Evolutionary conservation across 768 basidiomycete species (phyloP).

Genomic region (Tylopilus sp.): DNA sequence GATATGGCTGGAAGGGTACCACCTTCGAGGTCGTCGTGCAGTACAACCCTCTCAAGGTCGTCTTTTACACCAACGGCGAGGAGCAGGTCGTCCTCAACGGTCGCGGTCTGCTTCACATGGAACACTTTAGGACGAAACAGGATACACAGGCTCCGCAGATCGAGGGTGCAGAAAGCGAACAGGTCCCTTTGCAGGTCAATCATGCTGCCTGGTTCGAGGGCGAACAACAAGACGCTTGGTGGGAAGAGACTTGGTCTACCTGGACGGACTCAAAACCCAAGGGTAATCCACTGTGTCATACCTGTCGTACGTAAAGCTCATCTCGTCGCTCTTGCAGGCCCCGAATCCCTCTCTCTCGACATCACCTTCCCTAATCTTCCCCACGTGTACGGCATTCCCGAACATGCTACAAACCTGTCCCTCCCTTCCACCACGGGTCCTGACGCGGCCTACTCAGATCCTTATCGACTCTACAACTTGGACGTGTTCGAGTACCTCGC

Average conservation of each 20-base stretch:
- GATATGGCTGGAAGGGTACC: conserved; percentile 62
- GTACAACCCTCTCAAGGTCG: conserved; percentile 74
- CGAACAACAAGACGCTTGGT: conserved; percentile 75
- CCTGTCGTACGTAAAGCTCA: neutral
- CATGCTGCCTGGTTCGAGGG: conserved; percentile 84
- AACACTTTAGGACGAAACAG: conserved; percentile 82
- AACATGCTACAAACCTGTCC: conserved; percentile 88
- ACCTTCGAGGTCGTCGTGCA: conserved; percentile 64
- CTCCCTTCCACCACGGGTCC: conserved; percentile 87
- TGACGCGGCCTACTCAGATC: conserved; percentile 74
- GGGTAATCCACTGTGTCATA: conserved; percentile 45
- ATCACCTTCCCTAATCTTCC: conserved; percentile 90
- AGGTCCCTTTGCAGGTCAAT: conserved; percentile 53
- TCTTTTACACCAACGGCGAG: conserved; percentile 67
- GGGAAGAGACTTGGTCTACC: conserved; percentile 83
- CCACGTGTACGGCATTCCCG: conserved; percentile 93
- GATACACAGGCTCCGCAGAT: conserved; percentile 40
- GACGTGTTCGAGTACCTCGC: conserved; percentile 97
- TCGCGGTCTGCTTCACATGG: conserved; percentile 91
- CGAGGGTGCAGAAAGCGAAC: conserved; percentile 41
- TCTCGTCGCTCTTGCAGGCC: conserved; percentile 55
- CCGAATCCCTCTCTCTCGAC: conserved; percentile 90
- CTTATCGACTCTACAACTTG: conserved; percentile 91
- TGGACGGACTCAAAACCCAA: conserved; percentile 97
- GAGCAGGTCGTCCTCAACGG: conserved; percentile 90